Evolutionary conservation across 495 filamentous ascomycete genomes (phyloP), one percentile per base, ranked within the genome.

Genomic region (Pseudoneurospora amorphoporcata): DNA sequence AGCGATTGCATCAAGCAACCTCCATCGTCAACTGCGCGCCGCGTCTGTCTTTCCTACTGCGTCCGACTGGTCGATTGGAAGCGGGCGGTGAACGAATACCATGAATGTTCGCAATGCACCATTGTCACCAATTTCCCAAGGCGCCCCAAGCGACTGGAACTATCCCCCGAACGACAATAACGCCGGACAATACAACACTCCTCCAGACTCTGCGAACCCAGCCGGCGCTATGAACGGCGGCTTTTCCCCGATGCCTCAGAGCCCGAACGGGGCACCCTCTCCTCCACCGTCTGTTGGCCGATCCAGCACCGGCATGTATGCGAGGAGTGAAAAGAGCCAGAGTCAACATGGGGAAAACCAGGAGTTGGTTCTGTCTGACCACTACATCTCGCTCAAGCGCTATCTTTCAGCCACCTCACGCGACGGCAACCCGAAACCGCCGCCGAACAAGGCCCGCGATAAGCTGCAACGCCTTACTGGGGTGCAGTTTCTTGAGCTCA

Each of bases 401-500:
- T 97, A 92, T 76, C 85, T 99, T 37, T 87, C 87, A 23, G 86
- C 87, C 19, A 88, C 89, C 3, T 85, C 92, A 45, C 88, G 87
- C 73, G 91, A 95, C 79, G 92, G 95, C 75, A 89, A 91, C 73
- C 86, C 87, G 35, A 90, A 89, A 73, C 88, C 88, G 43, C 88
- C 90, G 75, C 90, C 92, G 37, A 97, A 95, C 81, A 91, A 92
- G 79, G 95, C 95, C 47, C 88, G 93, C 69, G 95, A 98, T 81
- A 99, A 99, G 83, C 85, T 98, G 61, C 87, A 97, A 69, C 88
- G 95, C 68, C 84, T 99, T 42, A 96, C 94, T 1, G 84, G 90
- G 10, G 93, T 94, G 35, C 95, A 99, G 79, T 99, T 99, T 79
- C 92, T 97, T 79, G 95, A 99, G 83, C 85, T 99, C 29, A 97